Percentiles rank a stretch among this genome's conserved stretches.
Evolutionary conservation across 495 filamentous ascomycete species (phyloP).

Genomic region (Trichoderma asperelloides): DNA sequence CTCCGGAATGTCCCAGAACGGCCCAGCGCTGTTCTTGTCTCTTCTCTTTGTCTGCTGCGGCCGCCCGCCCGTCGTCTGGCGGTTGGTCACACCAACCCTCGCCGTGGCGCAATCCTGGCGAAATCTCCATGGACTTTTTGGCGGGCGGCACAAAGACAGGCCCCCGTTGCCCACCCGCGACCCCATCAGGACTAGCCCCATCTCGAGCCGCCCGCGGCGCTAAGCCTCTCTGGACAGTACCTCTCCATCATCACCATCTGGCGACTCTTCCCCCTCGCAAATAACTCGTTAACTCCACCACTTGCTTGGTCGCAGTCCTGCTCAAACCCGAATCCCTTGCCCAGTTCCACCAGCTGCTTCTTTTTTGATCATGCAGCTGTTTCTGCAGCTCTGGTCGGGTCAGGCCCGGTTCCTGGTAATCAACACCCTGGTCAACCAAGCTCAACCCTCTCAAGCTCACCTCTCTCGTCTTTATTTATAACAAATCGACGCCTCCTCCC

Average conservation of each 20-base stretch:
- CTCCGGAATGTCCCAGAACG: neutral
- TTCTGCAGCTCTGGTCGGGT: neutral
- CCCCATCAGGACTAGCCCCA: neutral
- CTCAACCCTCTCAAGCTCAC: no score
- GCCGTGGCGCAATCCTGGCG: neutral
- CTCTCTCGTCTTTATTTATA: neutral
- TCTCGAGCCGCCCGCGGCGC: neutral
- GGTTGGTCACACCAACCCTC: no score
- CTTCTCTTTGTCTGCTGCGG: neutral
- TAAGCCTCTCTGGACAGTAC: neutral
- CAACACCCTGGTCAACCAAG: no score
- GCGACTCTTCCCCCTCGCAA: neutral
- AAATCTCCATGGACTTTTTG: neutral
- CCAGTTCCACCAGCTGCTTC: neutral
- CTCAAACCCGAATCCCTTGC: conserved; percentile 5
- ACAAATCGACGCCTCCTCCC: neutral
- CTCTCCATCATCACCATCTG: neutral
- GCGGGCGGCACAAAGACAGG: no score
- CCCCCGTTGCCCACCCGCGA: neutral
- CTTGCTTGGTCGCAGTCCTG: neutral
- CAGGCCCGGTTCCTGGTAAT: neutral
- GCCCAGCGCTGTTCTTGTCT: no score
- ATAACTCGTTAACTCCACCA: conserved; percentile 1
- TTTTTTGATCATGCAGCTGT: neutral
- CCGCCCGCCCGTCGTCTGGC: no score